A percentile compares a stretch with the other conserved stretches of the same genome.
phyloP scores from a whole-genome alignment of 2,329 filamentous ascomycete genomes.

The Trichoderma citrinoviride region DNA sequence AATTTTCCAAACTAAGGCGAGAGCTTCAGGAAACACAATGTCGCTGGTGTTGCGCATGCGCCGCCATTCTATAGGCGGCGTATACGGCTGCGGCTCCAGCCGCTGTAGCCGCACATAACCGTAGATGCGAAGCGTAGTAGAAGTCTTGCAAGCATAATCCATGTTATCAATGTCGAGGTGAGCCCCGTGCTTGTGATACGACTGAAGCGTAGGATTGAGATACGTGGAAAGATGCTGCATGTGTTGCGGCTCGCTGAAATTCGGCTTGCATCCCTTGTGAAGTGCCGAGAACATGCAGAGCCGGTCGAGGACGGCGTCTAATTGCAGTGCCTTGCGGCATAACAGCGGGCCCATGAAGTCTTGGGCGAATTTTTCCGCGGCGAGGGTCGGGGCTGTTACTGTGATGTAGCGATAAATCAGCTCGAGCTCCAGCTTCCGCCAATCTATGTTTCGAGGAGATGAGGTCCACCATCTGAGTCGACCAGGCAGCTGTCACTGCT shows the following conservation, averaged over 20 bases:
- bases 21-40: constrained; percentile 23
- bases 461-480: not conserved
- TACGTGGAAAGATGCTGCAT: constrained; percentile 22
- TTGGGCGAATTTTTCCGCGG: constrained; percentile 21
- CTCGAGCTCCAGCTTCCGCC: constrained; percentile 26
- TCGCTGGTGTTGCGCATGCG: constrained; percentile 26
- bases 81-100: constrained; percentile 24
- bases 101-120: constrained; percentile 24
- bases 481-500: not conserved
- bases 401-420: constrained; percentile 27
- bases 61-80: constrained; percentile 26
- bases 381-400: constrained; percentile 23
- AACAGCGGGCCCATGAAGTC: constrained; percentile 19
- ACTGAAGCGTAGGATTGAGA: constrained; percentile 23
- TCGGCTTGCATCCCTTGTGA: constrained; percentile 22
- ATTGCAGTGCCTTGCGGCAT: constrained; percentile 23
- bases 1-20: not conserved
- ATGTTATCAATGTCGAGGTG: constrained; percentile 23
- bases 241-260: not conserved
- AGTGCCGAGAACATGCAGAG: constrained; percentile 25
- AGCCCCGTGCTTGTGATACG: constrained; percentile 25
- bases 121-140: constrained; percentile 26
- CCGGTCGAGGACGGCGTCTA: constrained; percentile 25
- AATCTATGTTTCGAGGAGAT: constrained; percentile 23
- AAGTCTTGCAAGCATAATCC: constrained; percentile 24